phyloP scores from a whole-genome alignment of 2,329 filamentous ascomycete genomes.

The Diaporthe longicolla region DNA sequence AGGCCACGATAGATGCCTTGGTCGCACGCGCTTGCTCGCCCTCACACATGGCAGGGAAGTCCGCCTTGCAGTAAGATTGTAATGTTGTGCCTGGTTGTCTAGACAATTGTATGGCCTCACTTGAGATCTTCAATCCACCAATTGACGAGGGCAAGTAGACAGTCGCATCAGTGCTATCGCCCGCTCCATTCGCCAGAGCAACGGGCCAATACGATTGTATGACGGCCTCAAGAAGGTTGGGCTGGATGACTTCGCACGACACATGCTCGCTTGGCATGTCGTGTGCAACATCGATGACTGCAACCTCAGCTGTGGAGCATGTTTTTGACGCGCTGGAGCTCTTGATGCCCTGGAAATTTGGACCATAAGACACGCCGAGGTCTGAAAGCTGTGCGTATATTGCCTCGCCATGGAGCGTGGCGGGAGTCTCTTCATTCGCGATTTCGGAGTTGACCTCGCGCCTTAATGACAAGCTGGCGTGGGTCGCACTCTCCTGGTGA shows the following conservation, averaged over 20 bases:
- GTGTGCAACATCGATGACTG: slow-evolving; percentile 54
- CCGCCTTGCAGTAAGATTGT: slow-evolving; percentile 54
- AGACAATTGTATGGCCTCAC: slow-evolving; percentile 47
- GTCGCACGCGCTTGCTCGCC: slow-evolving; percentile 51
- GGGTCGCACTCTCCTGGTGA: accelerated
- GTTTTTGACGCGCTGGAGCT: slow-evolving; percentile 55
- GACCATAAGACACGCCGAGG: slow-evolving; percentile 65
- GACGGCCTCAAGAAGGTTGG: slow-evolving; percentile 57
- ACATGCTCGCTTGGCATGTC: slow-evolving; percentile 55
- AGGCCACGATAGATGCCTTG: slow-evolving; percentile 56
- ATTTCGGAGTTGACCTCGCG: background rate
- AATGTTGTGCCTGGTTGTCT: slow-evolving; percentile 50
- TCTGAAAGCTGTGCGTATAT: slow-evolving; percentile 63
- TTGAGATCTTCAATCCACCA: slow-evolving; percentile 55
- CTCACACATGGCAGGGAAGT: slow-evolving; percentile 41
- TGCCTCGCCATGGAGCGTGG: background rate
- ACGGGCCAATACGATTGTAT: slow-evolving; percentile 60
- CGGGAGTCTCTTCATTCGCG: too few species aligned
- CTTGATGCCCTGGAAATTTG: slow-evolving; percentile 65
- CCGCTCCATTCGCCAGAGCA: slow-evolving; percentile 46
- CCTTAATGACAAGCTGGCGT: background rate
- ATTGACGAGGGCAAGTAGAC: slow-evolving; percentile 61
- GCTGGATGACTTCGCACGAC: slow-evolving; percentile 49
- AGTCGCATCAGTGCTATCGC: slow-evolving; percentile 50
- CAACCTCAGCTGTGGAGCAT: background rate